Evolutionary conservation across 306 rosid species (phyloP).

Genomic region (Fragaria ananassa): DNA sequence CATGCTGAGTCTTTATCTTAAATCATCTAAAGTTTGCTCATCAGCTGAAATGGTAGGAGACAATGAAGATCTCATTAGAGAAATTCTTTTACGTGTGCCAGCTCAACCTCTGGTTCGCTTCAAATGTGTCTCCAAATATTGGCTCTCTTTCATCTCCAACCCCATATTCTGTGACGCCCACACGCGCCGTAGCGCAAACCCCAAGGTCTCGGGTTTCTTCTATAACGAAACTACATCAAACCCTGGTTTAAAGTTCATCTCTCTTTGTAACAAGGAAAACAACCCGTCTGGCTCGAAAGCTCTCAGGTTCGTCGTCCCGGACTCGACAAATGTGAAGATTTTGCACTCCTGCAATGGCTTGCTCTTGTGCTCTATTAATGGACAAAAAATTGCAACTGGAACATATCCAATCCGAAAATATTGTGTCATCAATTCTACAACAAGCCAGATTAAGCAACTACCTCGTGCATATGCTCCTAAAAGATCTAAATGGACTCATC

Average conservation of each 20-base stretch:
- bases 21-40: too few species aligned
- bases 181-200: background rate
- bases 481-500: too few species aligned
- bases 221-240: background rate
- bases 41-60: too few species aligned
- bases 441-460: background rate
- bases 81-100: too few species aligned
- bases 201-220: background rate
- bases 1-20: too few species aligned
- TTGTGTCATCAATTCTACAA: conserved; percentile 18
- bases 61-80: too few species aligned
- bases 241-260: background rate
- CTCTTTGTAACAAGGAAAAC: background rate
- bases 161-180: conserved; percentile 6
- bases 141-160: conserved; percentile 23
- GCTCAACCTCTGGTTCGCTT: too few species aligned
- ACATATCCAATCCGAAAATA: background rate
- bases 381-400: too few species aligned
- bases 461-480: too few species aligned
- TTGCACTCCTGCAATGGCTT: conserved; percentile 29
- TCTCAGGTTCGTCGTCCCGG: background rate
- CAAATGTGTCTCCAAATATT: too few species aligned
- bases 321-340: background rate
- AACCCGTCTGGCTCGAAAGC: background rate
- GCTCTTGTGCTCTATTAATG: conserved; percentile 6